A percentile compares a stretch with the other conserved stretches of the same genome.
These are phyloP conservation scores for Dendrobium officinale DNA, from an alignment of 106 monocot species.

Conservation along the genomic window DNA sequence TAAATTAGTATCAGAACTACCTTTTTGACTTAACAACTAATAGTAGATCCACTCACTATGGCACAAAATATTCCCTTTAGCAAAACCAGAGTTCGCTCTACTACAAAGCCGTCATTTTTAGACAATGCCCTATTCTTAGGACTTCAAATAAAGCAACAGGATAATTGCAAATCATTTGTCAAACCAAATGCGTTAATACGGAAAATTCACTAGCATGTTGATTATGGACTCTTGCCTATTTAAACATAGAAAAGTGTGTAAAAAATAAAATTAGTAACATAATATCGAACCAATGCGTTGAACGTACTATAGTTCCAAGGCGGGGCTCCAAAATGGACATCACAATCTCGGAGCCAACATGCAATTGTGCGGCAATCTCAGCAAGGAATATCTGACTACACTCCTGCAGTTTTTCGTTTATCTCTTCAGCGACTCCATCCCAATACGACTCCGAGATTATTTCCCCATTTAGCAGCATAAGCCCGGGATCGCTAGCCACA, in stretches of 20 bases:
- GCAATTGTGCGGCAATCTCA: constrained; percentile 78
- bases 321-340: constrained; percentile 63
- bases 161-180: no score
- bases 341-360: constrained; percentile 73
- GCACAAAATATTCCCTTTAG: no score
- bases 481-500: constrained; percentile 33
- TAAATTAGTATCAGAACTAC: no score
- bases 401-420: constrained; percentile 90
- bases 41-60: no score
- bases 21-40: no score
- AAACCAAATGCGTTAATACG: neutral
- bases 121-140: no score
- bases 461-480: constrained; percentile 87
- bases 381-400: constrained; percentile 87
- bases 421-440: constrained; percentile 76
- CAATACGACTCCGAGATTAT: constrained; percentile 81
- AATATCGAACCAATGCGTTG: neutral
- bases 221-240: neutral
- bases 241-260: neutral
- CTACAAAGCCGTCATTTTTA: no score
- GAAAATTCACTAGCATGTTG: neutral
- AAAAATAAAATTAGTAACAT: neutral
- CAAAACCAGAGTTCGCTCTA: no score
- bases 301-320: constrained; percentile 63
- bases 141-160: no score